phyloP scores from a whole-genome alignment of 176 grass and related monocot species.

The Zizania latifolia region DNA sequence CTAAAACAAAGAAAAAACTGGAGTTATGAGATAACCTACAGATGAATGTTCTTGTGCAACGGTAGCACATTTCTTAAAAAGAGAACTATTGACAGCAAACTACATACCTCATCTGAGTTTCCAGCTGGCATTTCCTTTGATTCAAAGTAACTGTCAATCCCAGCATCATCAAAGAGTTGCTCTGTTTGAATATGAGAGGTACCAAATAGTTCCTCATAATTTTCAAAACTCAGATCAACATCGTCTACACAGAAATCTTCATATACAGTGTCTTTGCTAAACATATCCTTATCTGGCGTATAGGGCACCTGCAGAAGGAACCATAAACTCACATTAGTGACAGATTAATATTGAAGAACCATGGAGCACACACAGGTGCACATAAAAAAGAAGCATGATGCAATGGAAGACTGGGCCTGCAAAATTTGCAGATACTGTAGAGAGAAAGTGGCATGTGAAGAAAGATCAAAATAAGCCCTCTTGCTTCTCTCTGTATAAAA shows the following conservation, averaged over 20 bases:
- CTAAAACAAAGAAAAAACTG: background rate
- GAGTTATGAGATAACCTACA: background rate
- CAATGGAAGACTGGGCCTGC: background rate
- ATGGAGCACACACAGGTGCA: background rate
- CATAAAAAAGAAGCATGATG: background rate
- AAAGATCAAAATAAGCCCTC: background rate
- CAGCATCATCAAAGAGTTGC: constrained; percentile 94
- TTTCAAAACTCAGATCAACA: constrained; percentile 74
- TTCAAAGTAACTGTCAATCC: constrained; percentile 82
- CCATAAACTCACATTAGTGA: constrained; percentile 2
- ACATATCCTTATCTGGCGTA: constrained; percentile 47
- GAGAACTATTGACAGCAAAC: constrained; percentile 1
- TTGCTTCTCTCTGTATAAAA: background rate
- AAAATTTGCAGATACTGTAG: background rate
- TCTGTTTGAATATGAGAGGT: constrained; percentile 55
- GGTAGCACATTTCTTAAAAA: constrained; percentile 2
- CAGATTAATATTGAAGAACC: background rate
- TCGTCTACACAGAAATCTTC: constrained; percentile 79
- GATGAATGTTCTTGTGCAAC: constrained; percentile 2
- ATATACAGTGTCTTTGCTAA: constrained; percentile 70
- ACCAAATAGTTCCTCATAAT: constrained; percentile 96
- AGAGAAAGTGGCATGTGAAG: background rate
- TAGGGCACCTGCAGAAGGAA: constrained; percentile 49
- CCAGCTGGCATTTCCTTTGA: constrained; percentile 51
- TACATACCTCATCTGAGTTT: constrained; percentile 68